Percentiles rank a stretch among this genome's conserved stretches.
Conservation (phyloP, 1,284 basidiomycete species). For the Rhodotorula sp. region DNA sequence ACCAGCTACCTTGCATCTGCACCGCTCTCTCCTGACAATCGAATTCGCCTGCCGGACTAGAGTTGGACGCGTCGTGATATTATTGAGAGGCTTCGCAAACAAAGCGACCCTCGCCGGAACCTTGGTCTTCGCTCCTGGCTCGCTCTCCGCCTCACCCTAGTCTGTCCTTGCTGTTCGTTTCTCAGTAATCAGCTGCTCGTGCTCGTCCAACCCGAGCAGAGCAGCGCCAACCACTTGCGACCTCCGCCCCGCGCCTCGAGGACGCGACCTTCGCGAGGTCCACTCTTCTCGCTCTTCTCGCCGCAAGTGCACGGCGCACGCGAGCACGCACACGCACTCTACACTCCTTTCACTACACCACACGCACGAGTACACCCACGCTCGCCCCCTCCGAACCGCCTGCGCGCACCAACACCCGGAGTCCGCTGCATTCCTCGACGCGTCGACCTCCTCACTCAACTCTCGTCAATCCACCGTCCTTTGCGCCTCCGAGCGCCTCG, state of each 20-base stretch:
- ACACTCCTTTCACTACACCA: background rate
- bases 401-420: background rate
- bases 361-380: background rate
- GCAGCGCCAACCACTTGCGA: background rate
- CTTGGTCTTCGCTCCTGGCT: background rate
- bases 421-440: background rate
- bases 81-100: too few species aligned
- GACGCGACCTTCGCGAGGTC: background rate
- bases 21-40: background rate
- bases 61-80: conserved; percentile 1
- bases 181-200: background rate
- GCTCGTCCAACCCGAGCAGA: background rate
- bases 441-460: background rate
- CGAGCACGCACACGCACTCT: background rate
- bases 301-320: background rate
- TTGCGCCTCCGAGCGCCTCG: background rate
- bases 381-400: background rate
- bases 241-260: background rate
- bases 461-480: background rate
- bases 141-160: conserved; percentile 6
- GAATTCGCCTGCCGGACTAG: too few species aligned
- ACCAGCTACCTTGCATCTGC: background rate
- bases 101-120: too few species aligned
- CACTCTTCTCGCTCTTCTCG: background rate
- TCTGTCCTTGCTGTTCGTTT: background rate